phyloP scores from a whole-genome alignment of 176 grass and related monocot genomes.

The Carex myosuroides region DNA sequence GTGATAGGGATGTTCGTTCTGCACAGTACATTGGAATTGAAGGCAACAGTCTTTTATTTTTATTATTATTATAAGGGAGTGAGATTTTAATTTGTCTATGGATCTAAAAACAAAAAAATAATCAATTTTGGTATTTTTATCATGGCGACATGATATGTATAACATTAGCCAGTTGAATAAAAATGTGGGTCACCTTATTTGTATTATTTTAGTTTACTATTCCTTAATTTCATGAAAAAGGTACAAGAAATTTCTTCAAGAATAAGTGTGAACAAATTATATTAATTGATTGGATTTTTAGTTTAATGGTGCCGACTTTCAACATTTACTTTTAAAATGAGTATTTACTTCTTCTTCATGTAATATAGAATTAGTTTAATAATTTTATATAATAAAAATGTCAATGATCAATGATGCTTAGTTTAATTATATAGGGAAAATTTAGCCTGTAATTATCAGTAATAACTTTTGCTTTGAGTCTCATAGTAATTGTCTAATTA shows the following conservation, averaged over 20 bases:
- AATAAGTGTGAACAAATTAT: not conserved
- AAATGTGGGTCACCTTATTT: not conserved
- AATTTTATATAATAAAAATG: not conserved
- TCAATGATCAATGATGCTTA: not conserved
- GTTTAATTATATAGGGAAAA: not conserved
- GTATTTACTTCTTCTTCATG: not conserved
- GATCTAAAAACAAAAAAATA: too few species aligned
- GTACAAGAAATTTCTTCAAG: not conserved
- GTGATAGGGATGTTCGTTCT: not conserved
- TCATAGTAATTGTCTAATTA: not conserved
- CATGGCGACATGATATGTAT: not conserved
- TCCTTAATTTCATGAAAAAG: not conserved
- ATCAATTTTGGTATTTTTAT: not conserved
- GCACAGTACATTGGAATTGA: not conserved
- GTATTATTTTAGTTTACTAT: not conserved
- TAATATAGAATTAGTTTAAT: not conserved
- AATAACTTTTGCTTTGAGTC: not conserved
- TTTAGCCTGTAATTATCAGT: not conserved
- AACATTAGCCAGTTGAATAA: not conserved
- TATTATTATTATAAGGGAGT: not conserved
- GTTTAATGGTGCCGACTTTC: not conserved
- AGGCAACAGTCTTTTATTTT: not conserved
- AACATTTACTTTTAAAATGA: not conserved
- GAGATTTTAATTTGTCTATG: not conserved
- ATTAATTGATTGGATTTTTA: not conserved